Conservation (phyloP, 345 rosid genomes). For the Trapa bicornis region DNA sequence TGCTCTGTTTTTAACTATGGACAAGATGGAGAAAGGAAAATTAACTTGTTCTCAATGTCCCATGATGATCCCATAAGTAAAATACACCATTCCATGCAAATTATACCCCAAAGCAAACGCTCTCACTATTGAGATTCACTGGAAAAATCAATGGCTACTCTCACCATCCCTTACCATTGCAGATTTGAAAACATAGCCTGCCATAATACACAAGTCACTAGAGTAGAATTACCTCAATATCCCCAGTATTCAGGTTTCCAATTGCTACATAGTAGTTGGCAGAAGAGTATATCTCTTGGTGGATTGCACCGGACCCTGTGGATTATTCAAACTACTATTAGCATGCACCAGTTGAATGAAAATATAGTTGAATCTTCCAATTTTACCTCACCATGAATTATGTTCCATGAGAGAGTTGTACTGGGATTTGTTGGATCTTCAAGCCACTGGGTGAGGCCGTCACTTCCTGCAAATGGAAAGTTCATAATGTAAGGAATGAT, state of each 20-base stretch:
- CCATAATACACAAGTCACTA: background rate
- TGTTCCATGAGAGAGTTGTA: conserved; percentile 70
- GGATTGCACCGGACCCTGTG: conserved; percentile 54
- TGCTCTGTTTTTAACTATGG: background rate
- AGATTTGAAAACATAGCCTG: background rate
- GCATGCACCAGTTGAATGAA: conserved; percentile 1
- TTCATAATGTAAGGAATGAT: background rate
- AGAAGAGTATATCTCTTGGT: conserved; percentile 48
- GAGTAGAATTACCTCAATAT: conserved; percentile 46
- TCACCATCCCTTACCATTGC: background rate
- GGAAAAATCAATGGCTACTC: no score
- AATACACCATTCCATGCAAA: background rate
- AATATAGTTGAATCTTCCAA: conserved; percentile 7
- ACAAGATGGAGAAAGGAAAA: background rate
- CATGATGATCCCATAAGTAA: no score
- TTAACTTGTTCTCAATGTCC: background rate
- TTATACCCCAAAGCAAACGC: background rate
- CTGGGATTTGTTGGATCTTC: conserved; percentile 75
- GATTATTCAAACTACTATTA: conserved; percentile 12
- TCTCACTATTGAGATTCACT: background rate
- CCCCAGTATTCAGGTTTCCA: conserved; percentile 68
- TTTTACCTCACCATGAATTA: conserved; percentile 46
- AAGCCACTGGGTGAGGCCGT: conserved; percentile 75
- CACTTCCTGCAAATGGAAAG: conserved; percentile 47
- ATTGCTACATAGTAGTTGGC: conserved; percentile 67